A percentile compares a stretch with the other conserved stretches of the same genome.
Evolutionary conservation across 2,329 filamentous ascomycete species (phyloP).

Genomic region (Xylaria sp.): DNA sequence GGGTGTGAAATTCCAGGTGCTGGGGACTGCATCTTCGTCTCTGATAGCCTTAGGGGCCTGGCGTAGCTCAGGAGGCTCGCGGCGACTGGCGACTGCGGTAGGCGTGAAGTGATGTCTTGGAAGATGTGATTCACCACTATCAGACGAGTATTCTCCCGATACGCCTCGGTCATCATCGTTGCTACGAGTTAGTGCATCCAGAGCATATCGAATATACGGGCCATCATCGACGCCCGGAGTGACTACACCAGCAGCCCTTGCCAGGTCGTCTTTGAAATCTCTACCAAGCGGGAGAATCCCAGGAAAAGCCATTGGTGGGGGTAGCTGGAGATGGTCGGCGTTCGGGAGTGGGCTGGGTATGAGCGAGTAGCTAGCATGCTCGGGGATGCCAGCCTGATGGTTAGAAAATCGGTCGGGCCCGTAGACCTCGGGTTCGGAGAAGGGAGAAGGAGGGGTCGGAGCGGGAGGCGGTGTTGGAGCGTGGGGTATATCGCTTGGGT

Average conservation of each 20-base stretch:
- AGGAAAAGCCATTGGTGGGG: constrained; percentile 42
- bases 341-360: constrained; percentile 34
- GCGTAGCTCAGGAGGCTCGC: constrained; percentile 12
- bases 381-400: constrained; percentile 32
- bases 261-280: constrained; percentile 55
- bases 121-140: constrained; percentile 22
- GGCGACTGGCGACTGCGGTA: constrained; percentile 23
- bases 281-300: constrained; percentile 28
- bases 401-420: constrained; percentile 46
- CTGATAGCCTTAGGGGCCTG: constrained; percentile 7
- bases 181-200: constrained; percentile 81
- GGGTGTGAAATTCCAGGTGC: constrained; percentile 9
- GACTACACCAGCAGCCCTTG: constrained; percentile 53
- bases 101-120: constrained; percentile 27
- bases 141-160: constrained; percentile 19
- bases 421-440: constrained; percentile 47
- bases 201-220: constrained; percentile 86
- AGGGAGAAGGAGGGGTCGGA: constrained; percentile 33
- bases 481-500: constrained; percentile 40
- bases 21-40: constrained; percentile 3
- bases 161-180: constrained; percentile 59
- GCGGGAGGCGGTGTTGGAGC: constrained; percentile 45
- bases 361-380: constrained; percentile 27
- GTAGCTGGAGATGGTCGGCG: constrained; percentile 43
- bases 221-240: constrained; percentile 83